phyloP scores from a whole-genome alignment of 2,329 filamentous ascomycete genomes.

The Metarhizium album region DNA sequence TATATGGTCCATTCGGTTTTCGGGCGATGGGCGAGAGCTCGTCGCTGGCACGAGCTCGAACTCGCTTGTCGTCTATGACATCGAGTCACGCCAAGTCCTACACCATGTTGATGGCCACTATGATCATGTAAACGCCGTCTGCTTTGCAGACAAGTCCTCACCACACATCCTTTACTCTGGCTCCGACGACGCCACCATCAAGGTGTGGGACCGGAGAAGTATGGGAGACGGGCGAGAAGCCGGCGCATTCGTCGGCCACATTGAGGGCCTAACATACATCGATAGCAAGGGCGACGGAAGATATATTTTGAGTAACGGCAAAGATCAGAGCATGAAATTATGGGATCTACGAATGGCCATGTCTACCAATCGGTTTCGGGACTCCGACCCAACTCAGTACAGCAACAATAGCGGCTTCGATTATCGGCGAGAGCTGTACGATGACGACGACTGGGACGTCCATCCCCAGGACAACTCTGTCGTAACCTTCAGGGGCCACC shows the following conservation, averaged over 20 bases:
- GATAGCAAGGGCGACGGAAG: constrained; percentile 60
- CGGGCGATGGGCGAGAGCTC: constrained; percentile 80
- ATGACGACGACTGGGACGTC: constrained; percentile 46
- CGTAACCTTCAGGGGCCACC: constrained; percentile 87
- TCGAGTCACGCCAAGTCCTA: constrained; percentile 67
- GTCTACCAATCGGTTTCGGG: constrained; percentile 52
- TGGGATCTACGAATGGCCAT: constrained; percentile 93
- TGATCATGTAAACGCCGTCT: constrained; percentile 92
- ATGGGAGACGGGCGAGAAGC: constrained; percentile 72
- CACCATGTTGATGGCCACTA: constrained; percentile 68
- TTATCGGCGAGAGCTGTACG: constrained; percentile 60
- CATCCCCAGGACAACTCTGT: constrained; percentile 80
- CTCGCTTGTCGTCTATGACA: constrained; percentile 82
- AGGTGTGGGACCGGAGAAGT: constrained; percentile 91
- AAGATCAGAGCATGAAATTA: constrained; percentile 94
- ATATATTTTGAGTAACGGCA: constrained; percentile 88
- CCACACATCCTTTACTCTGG: constrained; percentile 95
- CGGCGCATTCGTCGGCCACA: constrained; percentile 55
- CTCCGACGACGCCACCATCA: constrained; percentile 86
- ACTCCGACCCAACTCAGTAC: constrained; percentile 43
- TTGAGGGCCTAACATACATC: constrained; percentile 57
- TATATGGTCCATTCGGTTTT: constrained; percentile 89
- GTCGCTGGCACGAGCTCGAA: constrained; percentile 76
- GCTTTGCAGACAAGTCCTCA: constrained; percentile 78
- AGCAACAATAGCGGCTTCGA: constrained; percentile 54